Percentiles rank a stretch among this genome's conserved stretches.
Conservation (phyloP, 108 stramenopile species). For the Pseudonitzschia delicatissima region DNA sequence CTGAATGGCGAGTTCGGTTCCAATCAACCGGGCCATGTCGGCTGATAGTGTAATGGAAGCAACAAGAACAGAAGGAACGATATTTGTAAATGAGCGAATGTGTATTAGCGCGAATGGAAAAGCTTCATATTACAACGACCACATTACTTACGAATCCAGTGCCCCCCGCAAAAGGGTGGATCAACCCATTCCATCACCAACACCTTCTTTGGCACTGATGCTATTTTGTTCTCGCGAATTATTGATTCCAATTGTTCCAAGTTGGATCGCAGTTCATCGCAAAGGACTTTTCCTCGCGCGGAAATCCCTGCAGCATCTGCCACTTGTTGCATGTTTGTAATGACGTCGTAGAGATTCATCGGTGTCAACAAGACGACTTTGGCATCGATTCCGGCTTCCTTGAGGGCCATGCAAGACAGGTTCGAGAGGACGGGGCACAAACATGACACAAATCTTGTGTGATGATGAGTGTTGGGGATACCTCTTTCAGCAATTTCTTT, state of each 20-base stretch:
- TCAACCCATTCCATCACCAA: constrained; percentile 86
- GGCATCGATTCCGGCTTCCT: constrained; percentile 4
- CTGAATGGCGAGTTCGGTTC: constrained; percentile 9
- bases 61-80: not conserved
- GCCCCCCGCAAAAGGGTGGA: constrained; percentile 84
- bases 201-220: constrained; percentile 25
- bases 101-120: not conserved
- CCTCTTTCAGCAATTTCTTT: constrained; percentile 28
- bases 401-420: constrained; percentile 26
- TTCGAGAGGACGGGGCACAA: constrained; percentile 61
- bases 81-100: not conserved
- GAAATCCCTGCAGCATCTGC: constrained; percentile 44
- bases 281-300: constrained; percentile 39
- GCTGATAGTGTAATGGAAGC: not conserved
- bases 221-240: not conserved
- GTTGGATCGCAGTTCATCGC: constrained; percentile 26
- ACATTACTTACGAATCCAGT: constrained; percentile 57
- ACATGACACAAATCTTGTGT: constrained; percentile 87
- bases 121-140: not conserved
- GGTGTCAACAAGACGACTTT: constrained; percentile 56
- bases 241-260: constrained; percentile 14
- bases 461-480: constrained; percentile 63
- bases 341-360: constrained; percentile 59
- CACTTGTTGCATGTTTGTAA: constrained; percentile 46
- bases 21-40: constrained; percentile 8